Evolutionary conservation across 306 rosid genomes (phyloP), one percentile per base, ranked within the genome.

Genomic region (Oxytropis ochrocephala): DNA sequence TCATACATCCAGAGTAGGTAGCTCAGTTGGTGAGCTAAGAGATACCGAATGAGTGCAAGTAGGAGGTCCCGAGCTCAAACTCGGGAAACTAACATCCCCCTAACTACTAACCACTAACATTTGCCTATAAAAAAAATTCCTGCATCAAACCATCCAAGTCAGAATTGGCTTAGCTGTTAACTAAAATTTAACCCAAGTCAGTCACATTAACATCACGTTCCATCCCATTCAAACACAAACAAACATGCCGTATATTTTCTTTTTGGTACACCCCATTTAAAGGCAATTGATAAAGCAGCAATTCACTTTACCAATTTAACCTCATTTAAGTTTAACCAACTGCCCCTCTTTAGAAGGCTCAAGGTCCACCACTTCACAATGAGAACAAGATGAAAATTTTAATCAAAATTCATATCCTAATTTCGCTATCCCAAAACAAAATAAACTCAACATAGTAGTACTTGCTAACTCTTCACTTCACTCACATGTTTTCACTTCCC

Each of bases 341-440:
- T 17, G 9, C 46, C 24, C 58, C 48, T 39, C 36, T 64, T 35
- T n/a, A 68, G 53, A 61, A 55, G 39, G 70, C 21, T 19, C 6
- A 42, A 60, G 49, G 49, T 58, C 38, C 55, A 58, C 62, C 73
- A 56, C 46, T 75, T 49, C 60, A 56, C 33, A 57, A 49, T 42
- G 2, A 58, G 33, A 50, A 72, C 24, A 65, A n/a, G 43, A 29
- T 43, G 30, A 51, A 71, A 36, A 43, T 9, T 36, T 47, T 38
- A 68, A 53, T 13, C 70, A 68, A 73, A 43, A 74, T 17, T 30
- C 67, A 0, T 58, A 30, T 46, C 73, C 61, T 60, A 36, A 75
- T 24, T 64, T 57, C 44, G 30, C 4, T 9, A 19, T 39, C 30
- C 66, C 27, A 64, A 48, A 29, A 47, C 57, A 69, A 69, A 69